Evolutionary conservation across 2,329 filamentous ascomycete species (phyloP).

Genomic region (Magnaporthiopsis incrustans): DNA sequence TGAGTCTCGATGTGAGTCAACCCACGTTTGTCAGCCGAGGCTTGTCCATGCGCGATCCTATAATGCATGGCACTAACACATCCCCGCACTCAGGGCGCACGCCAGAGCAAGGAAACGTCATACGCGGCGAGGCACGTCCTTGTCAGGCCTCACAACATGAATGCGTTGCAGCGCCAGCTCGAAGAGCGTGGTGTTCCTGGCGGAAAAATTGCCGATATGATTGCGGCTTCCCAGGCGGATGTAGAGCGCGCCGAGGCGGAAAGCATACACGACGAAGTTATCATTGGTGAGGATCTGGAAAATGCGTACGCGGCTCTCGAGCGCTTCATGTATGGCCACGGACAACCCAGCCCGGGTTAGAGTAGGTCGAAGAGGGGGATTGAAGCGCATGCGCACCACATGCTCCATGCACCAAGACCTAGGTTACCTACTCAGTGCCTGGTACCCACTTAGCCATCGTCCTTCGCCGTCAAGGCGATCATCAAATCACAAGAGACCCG

Average conservation of each 20-base stretch:
- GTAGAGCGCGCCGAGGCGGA: slow-evolving; percentile 35
- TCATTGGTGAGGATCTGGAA: slow-evolving; percentile 44
- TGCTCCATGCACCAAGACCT: not conserved
- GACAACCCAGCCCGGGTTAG: not conserved
- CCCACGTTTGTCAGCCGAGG: not conserved
- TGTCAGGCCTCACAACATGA: slow-evolving; percentile 34
- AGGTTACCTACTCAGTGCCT: too few relatives aligned
- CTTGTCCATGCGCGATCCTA: slow-evolving; percentile 4
- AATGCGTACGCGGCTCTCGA: slow-evolving; percentile 39
- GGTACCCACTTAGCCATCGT: too few relatives aligned
- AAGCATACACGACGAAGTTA: slow-evolving; percentile 38
- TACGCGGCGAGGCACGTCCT: slow-evolving; percentile 49
- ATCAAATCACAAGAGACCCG: not conserved
- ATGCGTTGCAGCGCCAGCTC: slow-evolving; percentile 31
- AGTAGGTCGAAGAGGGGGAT: too few relatives aligned
- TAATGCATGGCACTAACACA: not conserved
- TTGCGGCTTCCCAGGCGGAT: slow-evolving; percentile 30
- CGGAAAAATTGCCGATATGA: slow-evolving; percentile 35
- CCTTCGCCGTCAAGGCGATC: not conserved
- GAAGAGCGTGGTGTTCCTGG: slow-evolving; percentile 33
- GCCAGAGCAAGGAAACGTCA: slow-evolving; percentile 49
- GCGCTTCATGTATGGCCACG: slow-evolving; percentile 35
- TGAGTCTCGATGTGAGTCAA: slow-evolving; percentile 42
- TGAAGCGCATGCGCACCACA: not conserved
- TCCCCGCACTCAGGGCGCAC: slow-evolving; percentile 34